phyloP scores from a whole-genome alignment of 306 rosid species.

The Castanea crenata region DNA sequence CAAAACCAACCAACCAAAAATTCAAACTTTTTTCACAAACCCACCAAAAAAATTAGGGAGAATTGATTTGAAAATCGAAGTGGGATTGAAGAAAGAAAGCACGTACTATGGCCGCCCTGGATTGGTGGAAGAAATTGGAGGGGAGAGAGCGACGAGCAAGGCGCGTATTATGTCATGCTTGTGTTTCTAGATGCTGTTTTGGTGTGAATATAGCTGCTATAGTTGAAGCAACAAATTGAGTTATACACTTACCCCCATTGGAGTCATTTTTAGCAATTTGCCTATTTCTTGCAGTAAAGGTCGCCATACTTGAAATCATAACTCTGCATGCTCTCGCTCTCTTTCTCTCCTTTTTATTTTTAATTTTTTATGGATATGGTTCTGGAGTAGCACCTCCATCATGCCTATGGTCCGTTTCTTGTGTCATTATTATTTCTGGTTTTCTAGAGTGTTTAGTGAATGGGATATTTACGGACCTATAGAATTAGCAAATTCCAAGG shows the following conservation, averaged over 20 bases:
- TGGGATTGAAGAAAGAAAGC: background rate
- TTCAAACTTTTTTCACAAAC: background rate
- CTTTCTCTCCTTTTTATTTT: no score
- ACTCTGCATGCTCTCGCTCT: background rate
- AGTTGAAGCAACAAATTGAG: no score
- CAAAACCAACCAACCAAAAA: background rate
- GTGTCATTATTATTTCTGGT: background rate
- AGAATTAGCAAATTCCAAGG: background rate
- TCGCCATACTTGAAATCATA: background rate
- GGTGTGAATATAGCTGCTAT: no score
- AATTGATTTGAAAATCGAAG: no score
- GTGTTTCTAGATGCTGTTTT: no score
- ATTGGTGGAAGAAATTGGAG: conserved; percentile 7
- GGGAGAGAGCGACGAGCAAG: conserved; percentile 54
- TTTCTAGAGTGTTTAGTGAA: background rate
- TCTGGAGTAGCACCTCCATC: background rate
- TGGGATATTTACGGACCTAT: background rate
- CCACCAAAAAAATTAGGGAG: no score
- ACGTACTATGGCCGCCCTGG: conserved; percentile 29
- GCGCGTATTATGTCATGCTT: no score
- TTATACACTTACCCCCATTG: no score
- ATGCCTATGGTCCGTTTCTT: background rate
- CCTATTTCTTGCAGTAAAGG: background rate
- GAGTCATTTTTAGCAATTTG: background rate
- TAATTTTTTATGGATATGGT: background rate